Conservation (phyloP, 2,329 filamentous ascomycete genomes). For the Phialophora expanda region DNA sequence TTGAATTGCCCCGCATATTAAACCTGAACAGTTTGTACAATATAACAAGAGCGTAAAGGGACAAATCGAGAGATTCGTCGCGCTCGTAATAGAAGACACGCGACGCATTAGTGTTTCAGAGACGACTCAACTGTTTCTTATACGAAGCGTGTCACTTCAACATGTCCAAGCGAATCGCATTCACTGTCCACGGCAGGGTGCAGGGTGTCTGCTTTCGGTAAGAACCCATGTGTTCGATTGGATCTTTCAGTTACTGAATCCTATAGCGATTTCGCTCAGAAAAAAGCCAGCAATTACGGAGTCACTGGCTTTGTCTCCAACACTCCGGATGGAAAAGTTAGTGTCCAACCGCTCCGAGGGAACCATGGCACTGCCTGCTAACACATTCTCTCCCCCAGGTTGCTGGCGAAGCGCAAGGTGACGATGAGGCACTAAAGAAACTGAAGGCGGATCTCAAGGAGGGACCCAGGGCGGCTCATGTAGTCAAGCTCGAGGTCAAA, state of each 20-base stretch:
- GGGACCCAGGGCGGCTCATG: slow-evolving; percentile 73
- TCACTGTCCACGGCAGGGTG: slow-evolving; percentile 37
- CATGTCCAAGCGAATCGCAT: slow-evolving; percentile 38
- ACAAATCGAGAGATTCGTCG: background rate
- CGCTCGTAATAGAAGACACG: background rate
- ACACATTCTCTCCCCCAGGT: slow-evolving; percentile 62
- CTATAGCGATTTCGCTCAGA: slow-evolving; percentile 50
- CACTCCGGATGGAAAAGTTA: slow-evolving; percentile 52
- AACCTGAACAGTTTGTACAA: background rate
- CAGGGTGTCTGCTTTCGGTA: slow-evolving; percentile 41
- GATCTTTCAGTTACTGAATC: slow-evolving; percentile 9
- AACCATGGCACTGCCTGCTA: slow-evolving; percentile 9
- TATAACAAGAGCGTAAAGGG: background rate
- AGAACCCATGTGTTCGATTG: slow-evolving; percentile 4
- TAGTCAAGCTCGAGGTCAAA: slow-evolving; percentile 74
- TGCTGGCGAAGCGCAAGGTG: slow-evolving; percentile 85
- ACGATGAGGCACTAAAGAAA: slow-evolving; percentile 65
- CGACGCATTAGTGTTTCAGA: background rate
- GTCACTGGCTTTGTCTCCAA: slow-evolving; percentile 58
- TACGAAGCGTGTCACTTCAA: background rate
- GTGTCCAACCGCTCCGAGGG: slow-evolving; percentile 16
- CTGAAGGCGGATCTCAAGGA: slow-evolving; percentile 76
- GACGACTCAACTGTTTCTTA: background rate
- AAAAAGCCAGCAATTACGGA: slow-evolving; percentile 49
- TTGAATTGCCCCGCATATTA: background rate